A percentile compares a stretch with the other conserved stretches of the same genome.
Evolutionary conservation across 352 stramenopile genomes (phyloP).

Genomic region (Phytophthora vignae): DNA sequence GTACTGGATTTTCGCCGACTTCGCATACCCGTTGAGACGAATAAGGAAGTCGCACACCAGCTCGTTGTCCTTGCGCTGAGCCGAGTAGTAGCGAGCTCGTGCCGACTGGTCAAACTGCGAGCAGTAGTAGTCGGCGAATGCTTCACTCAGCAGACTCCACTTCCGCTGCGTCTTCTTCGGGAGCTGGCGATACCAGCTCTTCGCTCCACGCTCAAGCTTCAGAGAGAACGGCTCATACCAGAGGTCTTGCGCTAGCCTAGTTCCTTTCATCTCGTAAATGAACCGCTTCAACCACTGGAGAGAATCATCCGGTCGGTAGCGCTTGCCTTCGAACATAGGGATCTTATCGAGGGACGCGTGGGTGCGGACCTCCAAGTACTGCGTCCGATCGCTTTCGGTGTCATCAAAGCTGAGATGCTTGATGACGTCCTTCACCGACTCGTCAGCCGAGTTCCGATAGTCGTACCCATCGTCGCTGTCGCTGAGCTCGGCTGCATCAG

Average conservation of each 20-base stretch:
- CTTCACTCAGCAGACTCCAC: not conserved
- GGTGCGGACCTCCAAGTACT: not conserved
- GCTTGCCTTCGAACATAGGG: too few species aligned
- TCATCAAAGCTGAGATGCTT: too few species aligned
- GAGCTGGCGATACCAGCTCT: too few species aligned
- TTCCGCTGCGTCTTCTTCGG: too few species aligned
- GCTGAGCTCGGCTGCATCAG: too few species aligned
- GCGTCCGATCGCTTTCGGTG: too few species aligned
- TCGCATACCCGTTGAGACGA: not conserved
- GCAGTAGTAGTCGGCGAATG: not conserved
- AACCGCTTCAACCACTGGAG: conserved; percentile 19
- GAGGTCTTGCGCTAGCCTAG: not conserved
- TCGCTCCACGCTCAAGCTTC: not conserved
- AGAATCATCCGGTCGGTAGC: not conserved
- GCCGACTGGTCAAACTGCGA: not conserved
- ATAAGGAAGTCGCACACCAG: not conserved
- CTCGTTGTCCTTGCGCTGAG: not conserved
- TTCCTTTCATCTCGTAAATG: conserved; percentile 26
- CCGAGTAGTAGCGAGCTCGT: not conserved
- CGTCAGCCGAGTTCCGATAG: too few species aligned
- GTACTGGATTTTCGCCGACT: not conserved
- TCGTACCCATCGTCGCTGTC: too few species aligned
- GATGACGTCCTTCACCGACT: too few species aligned
- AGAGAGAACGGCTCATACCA: conserved; percentile 18
- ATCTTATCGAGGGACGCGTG: not conserved